Base-by-base conservation (phyloP, 2,329 filamentous ascomycete genomes). In the Verticillium zaregamsianum region DNA sequence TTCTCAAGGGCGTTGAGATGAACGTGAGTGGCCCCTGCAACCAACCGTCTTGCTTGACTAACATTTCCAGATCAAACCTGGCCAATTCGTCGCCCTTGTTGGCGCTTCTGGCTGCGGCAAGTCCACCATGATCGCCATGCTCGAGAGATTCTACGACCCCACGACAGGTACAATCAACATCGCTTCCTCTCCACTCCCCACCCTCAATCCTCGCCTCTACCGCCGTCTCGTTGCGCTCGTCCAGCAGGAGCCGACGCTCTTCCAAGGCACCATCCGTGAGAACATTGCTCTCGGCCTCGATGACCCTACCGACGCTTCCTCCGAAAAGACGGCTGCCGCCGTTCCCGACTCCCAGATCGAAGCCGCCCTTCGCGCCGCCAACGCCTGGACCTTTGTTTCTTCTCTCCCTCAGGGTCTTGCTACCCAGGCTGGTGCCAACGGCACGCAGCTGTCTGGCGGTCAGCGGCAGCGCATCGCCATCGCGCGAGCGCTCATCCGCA, bases 391-490 rank as follows among this genome's bases (percentile, higher is more conserved):
- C 49, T 84, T 84, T 62, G 64, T 76, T 12, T 69, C 69, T 0
- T 73, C 72, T 7, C 66, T 74, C 0, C 72, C 72, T 5, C 71
- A 74, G 37, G 86, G 86, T 0, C 86, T 90, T 60, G 75, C 80
- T 1, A 90, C 89, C 0, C 76, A 80, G 1, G 88, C 90, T 25
- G 89, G 90, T 2, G 84, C 88, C 66, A 83, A 85, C 57, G 89
- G 89, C 0, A 83, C 88, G 20, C 87, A 89, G 62, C 77, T 93
- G 1, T 91, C 87, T 1, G 90, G 90, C 28, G 90, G 90, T 1
- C 89, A 93, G 71, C 79, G 89, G 8, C 90, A 92, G 71, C 85
- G 88, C 25, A 83, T 91, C 37, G 88, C 89, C 9, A 92, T 93
- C 64, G 90, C 90, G 0, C 80, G 90, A 8, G 87, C 87, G 12